Percentiles rank a stretch among this genome's conserved stretches.
Evolutionary conservation across 768 basidiomycete genomes (phyloP).

Genomic region (Boletus sensibilis): DNA sequence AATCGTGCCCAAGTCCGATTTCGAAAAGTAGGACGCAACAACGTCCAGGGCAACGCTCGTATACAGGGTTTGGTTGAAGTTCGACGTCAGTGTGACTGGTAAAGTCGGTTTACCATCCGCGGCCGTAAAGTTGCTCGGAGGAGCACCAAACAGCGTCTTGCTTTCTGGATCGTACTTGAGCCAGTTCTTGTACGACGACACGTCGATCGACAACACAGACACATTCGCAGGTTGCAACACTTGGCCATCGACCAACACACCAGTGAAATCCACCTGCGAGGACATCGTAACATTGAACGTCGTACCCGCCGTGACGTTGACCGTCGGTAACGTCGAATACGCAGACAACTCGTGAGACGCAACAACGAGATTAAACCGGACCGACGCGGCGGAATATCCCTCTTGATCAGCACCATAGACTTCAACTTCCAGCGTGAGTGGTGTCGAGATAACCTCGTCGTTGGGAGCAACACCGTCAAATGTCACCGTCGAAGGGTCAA

Average conservation of each 20-base stretch:
- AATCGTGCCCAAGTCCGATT: constrained; percentile 54
- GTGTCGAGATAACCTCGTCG: constrained; percentile 38
- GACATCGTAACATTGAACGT: constrained; percentile 51
- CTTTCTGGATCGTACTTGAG: constrained; percentile 56
- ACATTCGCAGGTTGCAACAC: constrained; percentile 61
- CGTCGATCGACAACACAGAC: constrained; percentile 54
- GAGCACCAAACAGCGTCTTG: constrained; percentile 61
- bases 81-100: constrained; percentile 60
- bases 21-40: constrained; percentile 71
- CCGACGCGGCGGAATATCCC: constrained; percentile 61
- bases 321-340: constrained; percentile 49
- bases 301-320: constrained; percentile 67
- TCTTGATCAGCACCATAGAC: constrained; percentile 71
- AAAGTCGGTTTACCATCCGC: constrained; percentile 40
- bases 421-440: constrained; percentile 47
- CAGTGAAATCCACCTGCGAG: constrained; percentile 58
- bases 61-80: constrained; percentile 64
- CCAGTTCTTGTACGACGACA: constrained; percentile 54
- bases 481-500: constrained; percentile 65
- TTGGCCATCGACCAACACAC: constrained; percentile 61
- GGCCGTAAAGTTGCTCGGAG: constrained; percentile 45
- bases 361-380: constrained; percentile 66
- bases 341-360: constrained; percentile 66
- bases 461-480: constrained; percentile 76
- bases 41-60: constrained; percentile 65